A percentile compares a stretch with the other conserved stretches of the same genome.
Conservation (phyloP, 2,329 filamentous ascomycete species). For the Erysiphe neolycopersici region DNA sequence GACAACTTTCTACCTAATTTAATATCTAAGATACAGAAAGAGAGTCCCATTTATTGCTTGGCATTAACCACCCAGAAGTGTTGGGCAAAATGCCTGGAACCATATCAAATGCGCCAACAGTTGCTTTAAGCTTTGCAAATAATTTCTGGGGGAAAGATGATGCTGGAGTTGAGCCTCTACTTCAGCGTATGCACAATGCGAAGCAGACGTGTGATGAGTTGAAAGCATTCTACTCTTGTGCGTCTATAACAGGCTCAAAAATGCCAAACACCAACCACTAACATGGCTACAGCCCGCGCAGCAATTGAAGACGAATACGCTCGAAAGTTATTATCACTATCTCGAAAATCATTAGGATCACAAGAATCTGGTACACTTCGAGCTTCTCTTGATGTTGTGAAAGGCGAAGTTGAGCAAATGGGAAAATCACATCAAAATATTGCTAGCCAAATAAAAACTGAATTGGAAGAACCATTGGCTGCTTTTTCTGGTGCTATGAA, state of each 20-base stretch:
- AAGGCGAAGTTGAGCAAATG: constrained; percentile 77
- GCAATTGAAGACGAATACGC: constrained; percentile 94
- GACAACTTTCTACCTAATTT: too few species aligned
- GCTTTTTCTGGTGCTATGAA: constrained; percentile 92
- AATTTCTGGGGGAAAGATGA: constrained; percentile 99
- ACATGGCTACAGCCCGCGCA: constrained; percentile 36
- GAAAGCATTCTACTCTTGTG: constrained; percentile 68
- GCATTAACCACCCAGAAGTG: too few species aligned
- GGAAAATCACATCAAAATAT: constrained; percentile 80
- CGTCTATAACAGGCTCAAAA: constrained; percentile 6
- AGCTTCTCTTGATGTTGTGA: constrained; percentile 61
- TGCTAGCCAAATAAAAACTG: constrained; percentile 80
- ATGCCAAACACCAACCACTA: background rate
- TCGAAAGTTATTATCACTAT: constrained; percentile 61
- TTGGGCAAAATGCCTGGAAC: constrained; percentile 10
- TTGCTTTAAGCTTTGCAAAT: constrained; percentile 42
- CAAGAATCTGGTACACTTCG: constrained; percentile 65
- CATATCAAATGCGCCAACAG: constrained; percentile 14
- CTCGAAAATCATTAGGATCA: constrained; percentile 70
- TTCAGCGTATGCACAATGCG: constrained; percentile 82
- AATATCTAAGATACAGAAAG: too few species aligned
- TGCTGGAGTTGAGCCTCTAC: constrained; percentile 70
- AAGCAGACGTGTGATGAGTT: constrained; percentile 91
- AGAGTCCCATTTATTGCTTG: too few species aligned
- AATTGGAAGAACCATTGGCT: constrained; percentile 75